These are phyloP conservation scores for Aureoboletus auriporus DNA, from an alignment of 768 basidiomycete genomes.

Conservation along the genomic window DNA sequence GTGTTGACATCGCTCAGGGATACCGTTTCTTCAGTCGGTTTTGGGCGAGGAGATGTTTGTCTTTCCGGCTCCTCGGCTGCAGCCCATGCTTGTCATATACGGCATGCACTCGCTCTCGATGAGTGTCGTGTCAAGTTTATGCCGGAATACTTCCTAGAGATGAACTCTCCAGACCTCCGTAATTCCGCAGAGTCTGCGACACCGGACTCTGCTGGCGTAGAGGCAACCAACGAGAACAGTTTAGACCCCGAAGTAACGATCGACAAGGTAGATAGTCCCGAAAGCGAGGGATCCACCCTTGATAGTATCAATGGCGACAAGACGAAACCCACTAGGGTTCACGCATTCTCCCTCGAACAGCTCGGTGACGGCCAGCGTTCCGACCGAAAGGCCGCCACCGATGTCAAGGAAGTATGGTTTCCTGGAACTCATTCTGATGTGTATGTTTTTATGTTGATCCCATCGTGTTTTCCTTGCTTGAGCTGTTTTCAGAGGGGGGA, in stretches of 20 bases:
- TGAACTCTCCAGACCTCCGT: constrained; percentile 18
- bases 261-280: neutral
- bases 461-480: neutral
- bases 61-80: constrained; percentile 56
- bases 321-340: neutral
- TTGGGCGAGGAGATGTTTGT: constrained; percentile 39
- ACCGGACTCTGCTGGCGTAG: neutral
- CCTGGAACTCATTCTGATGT: constrained; percentile 38
- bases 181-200: constrained; percentile 23
- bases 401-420: constrained; percentile 62
- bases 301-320: neutral
- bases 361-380: neutral
- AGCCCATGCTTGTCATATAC: constrained; percentile 50
- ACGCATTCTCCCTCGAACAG: neutral
- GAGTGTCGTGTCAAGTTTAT: constrained; percentile 58
- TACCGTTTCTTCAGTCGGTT: constrained; percentile 59
- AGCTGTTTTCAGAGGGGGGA: constrained; percentile 11
- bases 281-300: constrained; percentile 1
- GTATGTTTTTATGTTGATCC: constrained; percentile 11
- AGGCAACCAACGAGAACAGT: neutral
- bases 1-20: constrained; percentile 39
- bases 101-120: constrained; percentile 61
- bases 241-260: neutral
- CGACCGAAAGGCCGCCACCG: constrained; percentile 2
- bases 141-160: constrained; percentile 32